A percentile compares a stretch with the other conserved stretches of the same genome.
Evolutionary conservation across 176 grass and related monocot species (phyloP).

Genomic region (Elymus sibiricus): DNA sequence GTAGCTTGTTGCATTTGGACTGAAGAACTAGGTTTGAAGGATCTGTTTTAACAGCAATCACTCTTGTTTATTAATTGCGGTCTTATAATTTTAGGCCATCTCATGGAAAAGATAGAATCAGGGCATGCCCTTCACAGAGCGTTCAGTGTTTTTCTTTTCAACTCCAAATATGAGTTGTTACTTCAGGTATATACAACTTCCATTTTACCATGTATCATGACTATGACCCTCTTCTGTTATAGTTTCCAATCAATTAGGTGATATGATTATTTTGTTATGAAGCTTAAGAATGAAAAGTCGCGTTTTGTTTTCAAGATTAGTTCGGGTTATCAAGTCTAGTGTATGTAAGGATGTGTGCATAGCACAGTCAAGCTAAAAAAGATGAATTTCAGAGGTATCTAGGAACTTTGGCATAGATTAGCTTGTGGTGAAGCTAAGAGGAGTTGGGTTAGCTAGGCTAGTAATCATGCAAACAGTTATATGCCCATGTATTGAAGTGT

Average conservation of each 20-base stretch:
- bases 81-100: conserved; percentile 65
- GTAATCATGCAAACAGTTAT: not conserved
- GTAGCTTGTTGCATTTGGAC: not conserved
- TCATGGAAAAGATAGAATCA: conserved; percentile 92
- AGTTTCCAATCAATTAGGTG: not conserved
- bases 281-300: not conserved
- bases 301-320: not conserved
- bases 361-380: not conserved
- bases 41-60: not conserved
- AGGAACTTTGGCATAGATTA: not conserved
- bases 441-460: too few relatives aligned
- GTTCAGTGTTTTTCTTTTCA: conserved; percentile 92
- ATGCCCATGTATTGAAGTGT: not conserved
- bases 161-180: conserved; percentile 81
- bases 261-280: not conserved
- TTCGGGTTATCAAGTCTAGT: not conserved
- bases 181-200: conserved; percentile 53
- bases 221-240: not conserved
- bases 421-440: not conserved
- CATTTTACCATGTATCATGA: not conserved
- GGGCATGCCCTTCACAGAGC: conserved; percentile 76
- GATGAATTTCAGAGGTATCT: not conserved
- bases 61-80: not conserved
- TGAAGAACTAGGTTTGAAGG: not conserved
- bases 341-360: not conserved